Evolutionary conservation across 805 yeast species (phyloP).

Genomic region (Yarrowia sp.): DNA sequence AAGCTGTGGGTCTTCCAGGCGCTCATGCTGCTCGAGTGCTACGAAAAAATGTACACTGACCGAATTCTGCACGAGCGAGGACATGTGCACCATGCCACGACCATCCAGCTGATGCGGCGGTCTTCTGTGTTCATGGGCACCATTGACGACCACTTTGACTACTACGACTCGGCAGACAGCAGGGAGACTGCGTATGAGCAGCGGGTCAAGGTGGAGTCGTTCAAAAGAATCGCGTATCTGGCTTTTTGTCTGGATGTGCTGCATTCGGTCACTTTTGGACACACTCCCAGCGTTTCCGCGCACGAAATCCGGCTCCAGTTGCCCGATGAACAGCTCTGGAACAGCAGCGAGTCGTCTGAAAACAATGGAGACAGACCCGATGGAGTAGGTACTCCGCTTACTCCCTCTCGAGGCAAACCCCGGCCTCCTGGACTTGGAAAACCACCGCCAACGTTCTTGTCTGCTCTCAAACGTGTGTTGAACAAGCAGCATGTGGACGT

Average conservation of each 20-base stretch:
- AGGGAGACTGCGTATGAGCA: not conserved
- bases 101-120: conserved; percentile 71
- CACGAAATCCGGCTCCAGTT: conserved; percentile 57
- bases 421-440: conserved; percentile 23
- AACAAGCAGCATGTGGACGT: conserved; percentile 49
- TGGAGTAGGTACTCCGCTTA: not conserved
- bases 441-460: conserved; percentile 42
- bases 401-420: not conserved
- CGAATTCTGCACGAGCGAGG: conserved; percentile 75
- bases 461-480: conserved; percentile 55
- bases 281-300: conserved; percentile 54
- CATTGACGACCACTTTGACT: conserved; percentile 27
- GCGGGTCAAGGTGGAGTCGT: conserved; percentile 50
- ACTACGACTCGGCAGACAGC: conserved; percentile 20
- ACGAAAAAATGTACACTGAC: conserved; percentile 69
- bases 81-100: conserved; percentile 82
- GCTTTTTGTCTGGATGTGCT: conserved; percentile 78
- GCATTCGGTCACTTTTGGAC: conserved; percentile 77
- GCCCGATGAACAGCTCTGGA: conserved; percentile 64
- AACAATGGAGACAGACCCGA: not conserved
- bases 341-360: conserved; percentile 33
- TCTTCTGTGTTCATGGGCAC: conserved; percentile 55
- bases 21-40: conserved; percentile 67
- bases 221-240: conserved; percentile 74
- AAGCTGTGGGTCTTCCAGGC: conserved; percentile 73